Percentiles rank a stretch among this genome's conserved stretches.
Conservation (phyloP, 2,329 filamentous ascomycete genomes). For the Lecanicillium sp. region DNA sequence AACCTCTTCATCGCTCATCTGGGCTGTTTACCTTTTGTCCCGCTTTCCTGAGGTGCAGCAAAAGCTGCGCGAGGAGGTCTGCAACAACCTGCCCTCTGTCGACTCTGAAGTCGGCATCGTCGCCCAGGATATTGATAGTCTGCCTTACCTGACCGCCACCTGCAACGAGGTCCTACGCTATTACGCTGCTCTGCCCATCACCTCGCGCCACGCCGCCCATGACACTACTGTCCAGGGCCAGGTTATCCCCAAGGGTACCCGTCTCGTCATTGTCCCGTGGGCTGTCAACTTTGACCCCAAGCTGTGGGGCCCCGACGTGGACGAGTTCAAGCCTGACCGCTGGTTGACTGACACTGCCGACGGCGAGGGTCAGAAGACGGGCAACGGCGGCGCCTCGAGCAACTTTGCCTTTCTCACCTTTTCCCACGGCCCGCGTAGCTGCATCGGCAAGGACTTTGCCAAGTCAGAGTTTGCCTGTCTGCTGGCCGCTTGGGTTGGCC, state of each 20-base stretch:
- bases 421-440: constrained; percentile 76
- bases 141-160: constrained; percentile 63
- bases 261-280: constrained; percentile 55
- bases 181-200: constrained; percentile 63
- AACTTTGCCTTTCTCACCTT: constrained; percentile 80
- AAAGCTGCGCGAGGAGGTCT: constrained; percentile 61
- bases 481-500: constrained; percentile 67
- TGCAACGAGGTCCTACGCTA: constrained; percentile 71
- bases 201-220: constrained; percentile 54
- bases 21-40: constrained; percentile 63
- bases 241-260: constrained; percentile 62
- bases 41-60: constrained; percentile 57
- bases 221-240: constrained; percentile 60
- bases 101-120: constrained; percentile 17
- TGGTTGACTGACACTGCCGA: constrained; percentile 49
- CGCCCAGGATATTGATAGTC: constrained; percentile 48
- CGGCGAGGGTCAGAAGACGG: constrained; percentile 14
- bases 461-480: constrained; percentile 80
- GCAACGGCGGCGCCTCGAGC: constrained; percentile 57
- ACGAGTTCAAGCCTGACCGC: constrained; percentile 69
- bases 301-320: constrained; percentile 72
- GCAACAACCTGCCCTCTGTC: constrained; percentile 46
- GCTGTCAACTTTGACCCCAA: constrained; percentile 61
- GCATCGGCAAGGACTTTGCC: constrained; percentile 77
- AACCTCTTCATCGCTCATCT: constrained; percentile 67